Percentiles rank a stretch among this genome's conserved stretches.
Evolutionary conservation across 2,329 filamentous ascomycete genomes (phyloP).

Genomic region (Coniella vitis): DNA sequence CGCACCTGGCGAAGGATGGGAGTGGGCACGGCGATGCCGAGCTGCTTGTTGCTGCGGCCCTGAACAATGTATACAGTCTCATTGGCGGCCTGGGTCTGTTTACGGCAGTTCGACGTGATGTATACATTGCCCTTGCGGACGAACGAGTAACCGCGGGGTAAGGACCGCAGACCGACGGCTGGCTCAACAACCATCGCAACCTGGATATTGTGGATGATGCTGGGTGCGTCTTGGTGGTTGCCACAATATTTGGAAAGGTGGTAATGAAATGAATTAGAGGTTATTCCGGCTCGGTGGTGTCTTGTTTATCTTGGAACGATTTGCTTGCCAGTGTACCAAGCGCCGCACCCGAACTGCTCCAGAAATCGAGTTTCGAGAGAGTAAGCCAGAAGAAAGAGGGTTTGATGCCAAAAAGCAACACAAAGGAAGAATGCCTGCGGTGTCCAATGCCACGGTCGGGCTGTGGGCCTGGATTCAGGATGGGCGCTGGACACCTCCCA

Average conservation of each 20-base stretch:
- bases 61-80: constrained; percentile 32
- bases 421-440: too few species aligned
- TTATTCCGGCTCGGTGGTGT: too few species aligned
- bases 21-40: constrained; percentile 35
- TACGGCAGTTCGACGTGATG: constrained; percentile 34
- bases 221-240: not conserved
- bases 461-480: too few species aligned
- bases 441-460: too few species aligned
- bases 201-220: not conserved
- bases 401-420: too few species aligned
- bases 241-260: not conserved
- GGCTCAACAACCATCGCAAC: constrained; percentile 6
- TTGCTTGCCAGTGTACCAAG: too few species aligned
- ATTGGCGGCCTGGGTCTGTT: constrained; percentile 26
- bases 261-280: too few species aligned
- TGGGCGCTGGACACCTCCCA: too few species aligned
- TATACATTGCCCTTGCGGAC: constrained; percentile 36
- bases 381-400: too few species aligned
- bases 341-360: too few species aligned
- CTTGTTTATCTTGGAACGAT: too few species aligned
- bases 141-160: constrained; percentile 34
- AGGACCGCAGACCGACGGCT: constrained; percentile 17
- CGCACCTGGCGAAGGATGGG: constrained; percentile 25
- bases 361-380: too few species aligned
- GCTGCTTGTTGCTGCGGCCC: constrained; percentile 16